These are phyloP conservation scores for Phytophthora pseudosyringae DNA, from an alignment of 352 stramenopile genomes.

Conservation along the genomic window DNA sequence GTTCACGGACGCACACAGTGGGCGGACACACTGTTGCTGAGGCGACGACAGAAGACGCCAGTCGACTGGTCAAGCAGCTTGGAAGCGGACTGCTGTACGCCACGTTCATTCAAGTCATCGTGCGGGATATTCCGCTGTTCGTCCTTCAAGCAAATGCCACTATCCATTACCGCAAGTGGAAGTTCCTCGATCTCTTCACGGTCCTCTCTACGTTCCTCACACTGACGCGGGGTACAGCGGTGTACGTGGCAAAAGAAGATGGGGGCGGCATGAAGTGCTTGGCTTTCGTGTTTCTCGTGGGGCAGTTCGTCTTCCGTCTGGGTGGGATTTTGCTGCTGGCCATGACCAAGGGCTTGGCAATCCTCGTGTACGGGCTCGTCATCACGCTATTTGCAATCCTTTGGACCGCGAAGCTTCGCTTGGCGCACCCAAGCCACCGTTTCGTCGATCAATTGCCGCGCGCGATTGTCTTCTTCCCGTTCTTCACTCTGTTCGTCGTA, in stretches of 20 bases:
- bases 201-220: conserved; percentile 60
- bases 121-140: conserved; percentile 77
- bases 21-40: conserved; percentile 14
- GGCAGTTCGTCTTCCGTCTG: conserved; percentile 67
- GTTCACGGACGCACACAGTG: neutral
- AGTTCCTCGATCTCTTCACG: conserved; percentile 66
- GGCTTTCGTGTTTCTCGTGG: conserved; percentile 54
- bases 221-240: conserved; percentile 48
- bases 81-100: conserved; percentile 49
- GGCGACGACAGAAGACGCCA: neutral
- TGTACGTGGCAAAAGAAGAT: conserved; percentile 59
- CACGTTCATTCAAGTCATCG: conserved; percentile 70
- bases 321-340: conserved; percentile 70
- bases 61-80: conserved; percentile 20
- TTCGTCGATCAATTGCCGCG: conserved; percentile 47
- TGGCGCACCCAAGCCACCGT: conserved; percentile 46
- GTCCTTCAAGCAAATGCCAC: conserved; percentile 78
- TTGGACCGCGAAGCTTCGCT: conserved; percentile 38
- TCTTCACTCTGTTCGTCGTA: conserved; percentile 71
- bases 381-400: conserved; percentile 49
- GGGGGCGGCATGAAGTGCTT: conserved; percentile 35
- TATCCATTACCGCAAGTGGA: conserved; percentile 85
- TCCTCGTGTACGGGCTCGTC: conserved; percentile 43
- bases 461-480: conserved; percentile 66
- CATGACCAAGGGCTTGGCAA: conserved; percentile 57